Conservation (phyloP, 140 eudicot species). For the Stevia rebaudiana region DNA sequence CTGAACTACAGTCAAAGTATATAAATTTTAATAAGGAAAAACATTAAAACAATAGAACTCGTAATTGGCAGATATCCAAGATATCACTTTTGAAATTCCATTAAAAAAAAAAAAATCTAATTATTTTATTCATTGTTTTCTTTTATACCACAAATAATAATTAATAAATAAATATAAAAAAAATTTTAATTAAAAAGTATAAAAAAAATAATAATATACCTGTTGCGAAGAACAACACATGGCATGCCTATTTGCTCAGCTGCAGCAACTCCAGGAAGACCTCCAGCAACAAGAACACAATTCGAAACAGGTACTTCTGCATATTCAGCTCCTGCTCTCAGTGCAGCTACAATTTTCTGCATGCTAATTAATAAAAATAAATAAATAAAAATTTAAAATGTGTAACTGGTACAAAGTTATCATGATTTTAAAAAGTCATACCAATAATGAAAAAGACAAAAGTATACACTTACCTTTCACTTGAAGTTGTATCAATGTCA, state of each 20-base stretch:
- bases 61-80: background rate
- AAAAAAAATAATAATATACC: constrained; percentile 29
- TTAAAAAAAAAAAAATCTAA: background rate
- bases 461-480: constrained; percentile 52
- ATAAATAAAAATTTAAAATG: background rate
- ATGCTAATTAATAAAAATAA: constrained; percentile 25
- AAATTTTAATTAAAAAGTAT: too few species aligned
- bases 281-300: constrained; percentile 84
- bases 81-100: too few species aligned
- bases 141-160: too few species aligned
- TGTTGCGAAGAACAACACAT: constrained; percentile 80
- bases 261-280: constrained; percentile 74
- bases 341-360: constrained; percentile 62
- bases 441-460: background rate
- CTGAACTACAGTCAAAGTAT: background rate
- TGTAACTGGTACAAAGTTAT: background rate
- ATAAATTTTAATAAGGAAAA: too few species aligned
- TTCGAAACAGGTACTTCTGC: constrained; percentile 58
- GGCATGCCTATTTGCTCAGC: constrained; percentile 97
- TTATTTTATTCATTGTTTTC: background rate
- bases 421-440: background rate
- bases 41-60: background rate
- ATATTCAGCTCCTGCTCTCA: constrained; percentile 85
- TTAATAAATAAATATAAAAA: too few species aligned
- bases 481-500: constrained; percentile 63